These are phyloP conservation scores for Clonostachys chloroleuca DNA, from an alignment of 2,329 filamentous ascomycete species.

Conservation along the genomic window DNA sequence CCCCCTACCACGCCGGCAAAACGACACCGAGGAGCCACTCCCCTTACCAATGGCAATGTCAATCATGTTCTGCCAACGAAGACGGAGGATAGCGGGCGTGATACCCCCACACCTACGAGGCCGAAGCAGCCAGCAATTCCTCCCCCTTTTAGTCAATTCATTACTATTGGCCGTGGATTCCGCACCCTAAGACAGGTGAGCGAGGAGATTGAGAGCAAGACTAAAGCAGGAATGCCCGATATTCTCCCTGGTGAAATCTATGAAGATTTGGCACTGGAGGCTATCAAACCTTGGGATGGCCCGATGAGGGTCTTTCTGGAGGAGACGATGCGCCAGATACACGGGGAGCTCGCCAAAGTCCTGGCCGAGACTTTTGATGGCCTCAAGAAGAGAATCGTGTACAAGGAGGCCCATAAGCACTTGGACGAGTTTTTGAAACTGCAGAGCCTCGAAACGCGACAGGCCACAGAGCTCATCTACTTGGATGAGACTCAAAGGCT, in stretches of 20 bases:
- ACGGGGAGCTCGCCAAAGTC: conserved; percentile 36
- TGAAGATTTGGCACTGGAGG: conserved; percentile 50
- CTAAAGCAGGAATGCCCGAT: conserved; percentile 52
- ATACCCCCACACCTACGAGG: background rate
- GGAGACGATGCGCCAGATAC: conserved; percentile 42
- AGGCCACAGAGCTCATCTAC: conserved; percentile 38
- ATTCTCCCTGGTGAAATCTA: conserved; percentile 57
- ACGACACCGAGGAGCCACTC: conserved; percentile 2
- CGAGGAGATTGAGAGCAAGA: conserved; percentile 47
- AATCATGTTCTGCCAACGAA: conserved; percentile 31
- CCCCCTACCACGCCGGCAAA: conserved; percentile 6
- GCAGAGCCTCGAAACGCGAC: conserved; percentile 25
- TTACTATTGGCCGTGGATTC: conserved; percentile 29
- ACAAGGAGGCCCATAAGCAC: conserved; percentile 36
- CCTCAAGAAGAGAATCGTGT: conserved; percentile 43
- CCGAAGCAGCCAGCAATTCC: background rate
- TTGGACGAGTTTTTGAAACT: conserved; percentile 37
- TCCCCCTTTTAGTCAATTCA: conserved; percentile 32
- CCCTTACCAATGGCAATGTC: background rate
- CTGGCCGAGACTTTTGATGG: conserved; percentile 40
- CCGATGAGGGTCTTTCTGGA: conserved; percentile 46
- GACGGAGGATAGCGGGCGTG: background rate
- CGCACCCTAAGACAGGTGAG: conserved; percentile 47
- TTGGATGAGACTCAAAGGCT: conserved; percentile 48
- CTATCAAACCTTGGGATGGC: conserved; percentile 51